Evolutionary conservation across 331 rosid genomes (phyloP).

Genomic region (Acacia pycnantha): DNA sequence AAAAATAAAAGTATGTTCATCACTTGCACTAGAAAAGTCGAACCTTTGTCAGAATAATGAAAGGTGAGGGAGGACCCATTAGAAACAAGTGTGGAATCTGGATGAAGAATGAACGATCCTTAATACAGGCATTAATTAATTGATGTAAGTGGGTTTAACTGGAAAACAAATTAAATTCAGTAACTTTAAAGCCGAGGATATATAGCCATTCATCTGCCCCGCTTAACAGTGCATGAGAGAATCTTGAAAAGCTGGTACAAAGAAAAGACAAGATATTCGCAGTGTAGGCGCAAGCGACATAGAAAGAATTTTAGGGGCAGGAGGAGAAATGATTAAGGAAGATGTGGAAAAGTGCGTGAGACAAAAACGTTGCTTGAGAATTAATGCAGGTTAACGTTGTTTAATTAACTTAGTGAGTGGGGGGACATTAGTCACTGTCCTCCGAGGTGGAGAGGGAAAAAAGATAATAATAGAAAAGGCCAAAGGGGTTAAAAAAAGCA

Average conservation of each 20-base stretch:
- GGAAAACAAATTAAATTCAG: not conserved
- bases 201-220: not conserved
- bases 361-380: slow-evolving; percentile 40
- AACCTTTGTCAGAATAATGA: not conserved
- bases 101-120: not conserved
- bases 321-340: slow-evolving; percentile 20
- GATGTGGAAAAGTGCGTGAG: slow-evolving; percentile 13
- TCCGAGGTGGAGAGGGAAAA: not conserved
- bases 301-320: not conserved
- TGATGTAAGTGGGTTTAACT: not conserved
- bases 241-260: slow-evolving; percentile 6
- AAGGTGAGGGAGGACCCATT: not conserved
- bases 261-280: not conserved
- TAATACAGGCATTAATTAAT: not conserved
- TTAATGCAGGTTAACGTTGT: slow-evolving; percentile 15
- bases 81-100: not conserved
- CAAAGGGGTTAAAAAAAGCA: not conserved
- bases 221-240: not conserved
- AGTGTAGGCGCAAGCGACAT: not conserved
- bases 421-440: not conserved
- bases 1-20: not conserved
- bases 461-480: not conserved
- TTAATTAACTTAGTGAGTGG: not conserved
- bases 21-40: not conserved
- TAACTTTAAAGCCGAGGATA: not conserved